Percentiles rank a stretch among this genome's conserved stretches.
Evolutionary conservation across 75 land plant genomes (phyloP).

Genomic region (Picea sitchensis): DNA sequence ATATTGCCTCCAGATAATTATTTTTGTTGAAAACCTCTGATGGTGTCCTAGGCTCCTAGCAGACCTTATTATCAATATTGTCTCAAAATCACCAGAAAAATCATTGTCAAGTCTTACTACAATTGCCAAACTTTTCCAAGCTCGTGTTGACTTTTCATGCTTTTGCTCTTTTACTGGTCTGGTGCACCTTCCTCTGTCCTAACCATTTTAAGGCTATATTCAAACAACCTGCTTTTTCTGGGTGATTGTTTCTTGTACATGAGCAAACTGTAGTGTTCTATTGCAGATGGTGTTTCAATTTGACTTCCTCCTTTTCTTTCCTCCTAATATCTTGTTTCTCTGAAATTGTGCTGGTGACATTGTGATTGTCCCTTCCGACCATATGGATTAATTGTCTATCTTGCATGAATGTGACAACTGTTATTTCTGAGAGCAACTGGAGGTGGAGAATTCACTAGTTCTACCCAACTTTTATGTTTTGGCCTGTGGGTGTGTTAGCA

Average conservation of each 20-base stretch:
- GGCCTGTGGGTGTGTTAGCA: no score
- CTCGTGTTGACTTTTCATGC: background rate
- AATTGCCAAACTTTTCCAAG: background rate
- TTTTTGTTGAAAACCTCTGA: no score
- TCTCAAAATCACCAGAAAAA: background rate
- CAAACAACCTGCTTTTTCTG: background rate
- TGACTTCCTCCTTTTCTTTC: no score
- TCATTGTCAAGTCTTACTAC: background rate
- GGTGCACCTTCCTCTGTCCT: background rate
- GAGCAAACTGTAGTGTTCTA: no score
- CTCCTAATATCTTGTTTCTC: background rate
- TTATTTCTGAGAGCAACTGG: no score
- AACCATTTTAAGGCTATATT: background rate
- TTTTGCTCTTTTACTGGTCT: background rate
- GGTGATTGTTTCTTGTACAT: background rate
- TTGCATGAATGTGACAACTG: no score
- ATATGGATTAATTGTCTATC: background rate
- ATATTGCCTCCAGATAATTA: no score
- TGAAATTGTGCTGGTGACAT: background rate
- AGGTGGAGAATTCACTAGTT: no score
- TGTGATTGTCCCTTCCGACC: background rate
- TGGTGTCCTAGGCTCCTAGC: background rate
- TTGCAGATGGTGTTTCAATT: no score
- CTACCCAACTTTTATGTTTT: no score
- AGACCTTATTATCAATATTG: background rate